Conservation (phyloP, 306 rosid genomes). For the Erythrophleum fordii region DNA sequence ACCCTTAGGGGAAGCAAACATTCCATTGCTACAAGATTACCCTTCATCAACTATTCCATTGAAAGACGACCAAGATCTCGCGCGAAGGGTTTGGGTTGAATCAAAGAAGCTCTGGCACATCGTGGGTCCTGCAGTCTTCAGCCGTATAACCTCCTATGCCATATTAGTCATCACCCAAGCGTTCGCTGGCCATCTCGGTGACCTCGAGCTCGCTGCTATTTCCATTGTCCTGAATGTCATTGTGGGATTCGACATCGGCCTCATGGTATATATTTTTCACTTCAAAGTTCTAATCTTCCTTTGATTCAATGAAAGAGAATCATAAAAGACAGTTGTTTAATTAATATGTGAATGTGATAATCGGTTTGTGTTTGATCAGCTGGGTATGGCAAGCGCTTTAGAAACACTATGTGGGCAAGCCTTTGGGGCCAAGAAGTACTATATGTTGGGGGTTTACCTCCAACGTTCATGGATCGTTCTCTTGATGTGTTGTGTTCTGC, state of each 20-base stretch:
- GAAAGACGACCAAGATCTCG: slow-evolving; percentile 30
- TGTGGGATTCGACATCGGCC: background rate
- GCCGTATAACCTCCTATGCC: background rate
- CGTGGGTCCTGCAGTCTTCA: slow-evolving; percentile 75
- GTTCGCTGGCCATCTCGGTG: background rate
- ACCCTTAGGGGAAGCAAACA: slow-evolving; percentile 39
- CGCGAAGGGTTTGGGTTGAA: slow-evolving; percentile 51
- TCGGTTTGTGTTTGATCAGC: background rate
- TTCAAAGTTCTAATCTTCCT: background rate
- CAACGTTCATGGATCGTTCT: slow-evolving; percentile 87
- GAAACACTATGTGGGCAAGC: slow-evolving; percentile 94
- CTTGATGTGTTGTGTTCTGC: slow-evolving; percentile 56
- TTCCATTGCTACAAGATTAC: slow-evolving; percentile 41
- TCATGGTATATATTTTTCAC: background rate
- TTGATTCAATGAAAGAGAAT: background rate
- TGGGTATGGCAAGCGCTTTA: slow-evolving; percentile 26
- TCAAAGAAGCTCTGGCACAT: slow-evolving; percentile 81
- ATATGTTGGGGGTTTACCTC: slow-evolving; percentile 84
- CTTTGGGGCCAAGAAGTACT: slow-evolving; percentile 69
- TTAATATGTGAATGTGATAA: background rate
- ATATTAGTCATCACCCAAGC: background rate
- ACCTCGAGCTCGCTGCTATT: background rate
- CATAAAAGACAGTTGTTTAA: too few species aligned
- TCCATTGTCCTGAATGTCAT: background rate
- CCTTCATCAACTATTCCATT: background rate